phyloP scores from a whole-genome alignment of 1,284 basidiomycete genomes.

The Coniophora puteana region DNA sequence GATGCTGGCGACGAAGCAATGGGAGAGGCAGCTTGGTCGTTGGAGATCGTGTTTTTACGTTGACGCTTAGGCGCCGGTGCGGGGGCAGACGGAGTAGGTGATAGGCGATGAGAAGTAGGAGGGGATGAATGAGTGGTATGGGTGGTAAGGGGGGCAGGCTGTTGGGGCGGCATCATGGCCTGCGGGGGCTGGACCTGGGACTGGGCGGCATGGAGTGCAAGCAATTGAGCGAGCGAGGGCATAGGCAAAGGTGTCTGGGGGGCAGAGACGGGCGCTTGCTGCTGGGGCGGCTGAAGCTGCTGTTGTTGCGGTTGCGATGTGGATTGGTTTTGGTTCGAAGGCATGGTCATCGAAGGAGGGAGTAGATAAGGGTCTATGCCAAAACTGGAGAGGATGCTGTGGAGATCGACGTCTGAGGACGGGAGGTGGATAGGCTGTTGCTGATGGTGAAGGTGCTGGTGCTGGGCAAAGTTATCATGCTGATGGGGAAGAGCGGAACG shows the following conservation, averaged over 20 bases:
- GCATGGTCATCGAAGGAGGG: conserved; percentile 18
- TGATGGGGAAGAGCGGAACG: conserved; percentile 40
- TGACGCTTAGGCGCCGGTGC: conserved; percentile 17
- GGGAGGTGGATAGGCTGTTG: conserved; percentile 15
- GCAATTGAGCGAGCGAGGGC: conserved; percentile 62
- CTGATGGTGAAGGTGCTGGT: conserved; percentile 22
- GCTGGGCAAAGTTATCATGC: conserved; percentile 52
- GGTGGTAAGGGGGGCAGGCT: conserved; percentile 19
- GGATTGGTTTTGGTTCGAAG: too few species aligned
- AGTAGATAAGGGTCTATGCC: conserved; percentile 54
- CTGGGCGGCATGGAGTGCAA: conserved; percentile 50
- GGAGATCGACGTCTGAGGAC: conserved; percentile 66
- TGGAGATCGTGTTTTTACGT: conserved; percentile 16
- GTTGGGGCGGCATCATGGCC: conserved; percentile 17
- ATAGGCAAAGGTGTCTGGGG: conserved; percentile 27
- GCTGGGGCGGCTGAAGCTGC: conserved; percentile 12
- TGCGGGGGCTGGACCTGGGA: too few species aligned
- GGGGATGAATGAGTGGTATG: conserved; percentile 13
- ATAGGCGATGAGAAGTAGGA: conserved; percentile 15
- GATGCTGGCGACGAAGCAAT: conserved; percentile 25
- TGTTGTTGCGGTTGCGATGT: too few species aligned
- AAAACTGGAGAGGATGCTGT: conserved; percentile 54
- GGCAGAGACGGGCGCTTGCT: conserved; percentile 22
- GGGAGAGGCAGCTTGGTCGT: conserved; percentile 43
- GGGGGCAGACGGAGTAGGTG: conserved; percentile 6